Evolutionary conservation across 495 filamentous ascomycete genomes (phyloP).

Genomic region (Mytilinidion resinicola): DNA sequence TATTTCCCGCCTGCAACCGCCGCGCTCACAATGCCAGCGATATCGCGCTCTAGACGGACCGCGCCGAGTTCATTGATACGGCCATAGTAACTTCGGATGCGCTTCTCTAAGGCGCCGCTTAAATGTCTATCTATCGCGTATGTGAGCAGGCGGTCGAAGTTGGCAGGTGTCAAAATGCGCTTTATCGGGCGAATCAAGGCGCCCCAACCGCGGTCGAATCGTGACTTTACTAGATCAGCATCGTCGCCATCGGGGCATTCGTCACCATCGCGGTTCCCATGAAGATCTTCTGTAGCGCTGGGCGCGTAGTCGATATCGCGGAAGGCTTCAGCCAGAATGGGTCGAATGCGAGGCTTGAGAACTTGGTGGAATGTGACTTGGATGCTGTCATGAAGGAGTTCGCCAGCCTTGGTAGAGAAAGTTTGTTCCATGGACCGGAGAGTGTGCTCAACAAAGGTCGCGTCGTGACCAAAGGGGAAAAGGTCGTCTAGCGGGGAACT

Average conservation of each 20-base stretch:
- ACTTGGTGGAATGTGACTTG: conserved; percentile 82
- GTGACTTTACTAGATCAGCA: conserved; percentile 53
- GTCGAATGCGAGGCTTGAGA: conserved; percentile 77
- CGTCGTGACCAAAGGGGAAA: conserved; percentile 75
- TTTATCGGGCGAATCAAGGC: conserved; percentile 71
- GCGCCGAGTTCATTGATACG: conserved; percentile 78
- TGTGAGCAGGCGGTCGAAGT: conserved; percentile 64
- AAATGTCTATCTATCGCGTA: conserved; percentile 63
- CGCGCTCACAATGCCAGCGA: conserved; percentile 68
- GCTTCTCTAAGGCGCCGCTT: conserved; percentile 74
- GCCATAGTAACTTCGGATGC: conserved; percentile 78
- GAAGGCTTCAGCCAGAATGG: conserved; percentile 80
- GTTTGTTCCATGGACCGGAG: conserved; percentile 62
- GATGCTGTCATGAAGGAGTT: conserved; percentile 76
- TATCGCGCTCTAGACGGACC: conserved; percentile 80
- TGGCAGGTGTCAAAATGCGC: conserved; percentile 72
- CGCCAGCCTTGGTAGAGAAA: conserved; percentile 69
- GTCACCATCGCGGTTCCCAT: conserved; percentile 41
- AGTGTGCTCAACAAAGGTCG: conserved; percentile 55
- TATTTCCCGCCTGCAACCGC: conserved; percentile 74
- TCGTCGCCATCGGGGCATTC: conserved; percentile 31
- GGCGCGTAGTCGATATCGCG: conserved; percentile 78
- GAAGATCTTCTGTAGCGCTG: conserved; percentile 39
- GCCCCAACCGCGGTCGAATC: conserved; percentile 80
- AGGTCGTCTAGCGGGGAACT: conserved; percentile 47